Evolutionary conservation across 73 alveolate species (phyloP).

Genomic region (Durusdinium trenchii): DNA sequence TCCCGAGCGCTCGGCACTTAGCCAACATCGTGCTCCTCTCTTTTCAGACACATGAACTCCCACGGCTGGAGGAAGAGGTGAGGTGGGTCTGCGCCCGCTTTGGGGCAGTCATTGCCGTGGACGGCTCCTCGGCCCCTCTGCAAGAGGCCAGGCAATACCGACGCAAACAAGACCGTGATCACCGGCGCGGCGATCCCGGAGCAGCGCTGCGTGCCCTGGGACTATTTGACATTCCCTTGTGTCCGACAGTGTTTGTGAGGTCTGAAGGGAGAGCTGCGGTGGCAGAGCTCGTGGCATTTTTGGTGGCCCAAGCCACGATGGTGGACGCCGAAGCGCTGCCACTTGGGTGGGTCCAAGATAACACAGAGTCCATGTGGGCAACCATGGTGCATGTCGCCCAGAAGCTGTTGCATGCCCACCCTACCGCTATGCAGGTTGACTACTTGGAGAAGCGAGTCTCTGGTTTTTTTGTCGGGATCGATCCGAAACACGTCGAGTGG

Average conservation of each 20-base stretch:
- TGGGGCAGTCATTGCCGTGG: slow-evolving; percentile 44
- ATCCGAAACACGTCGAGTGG: slow-evolving; percentile 67
- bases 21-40: slow-evolving; percentile 28
- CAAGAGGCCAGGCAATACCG: slow-evolving; percentile 37
- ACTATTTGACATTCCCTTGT: slow-evolving; percentile 35
- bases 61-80: background rate
- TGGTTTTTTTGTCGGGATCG: slow-evolving; percentile 12
- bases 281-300: background rate
- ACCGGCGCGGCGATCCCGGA: background rate
- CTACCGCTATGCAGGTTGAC: background rate
- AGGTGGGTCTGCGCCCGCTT: slow-evolving; percentile 18
- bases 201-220: slow-evolving; percentile 55
- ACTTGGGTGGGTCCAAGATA: slow-evolving; percentile 56
- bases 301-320: background rate
- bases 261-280: background rate
- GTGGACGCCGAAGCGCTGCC: slow-evolving; percentile 41
- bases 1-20: background rate
- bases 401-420: background rate
- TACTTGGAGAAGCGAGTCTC: background rate
- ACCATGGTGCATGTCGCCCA: slow-evolving; percentile 16
- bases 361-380: slow-evolving; percentile 50
- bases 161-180: too few relatives aligned
- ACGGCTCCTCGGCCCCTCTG: slow-evolving; percentile 48
- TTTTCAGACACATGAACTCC: background rate
- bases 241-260: background rate